Conservation (phyloP, 2,329 filamentous ascomycete species). For the Hypoxylon rubiginosum region DNA sequence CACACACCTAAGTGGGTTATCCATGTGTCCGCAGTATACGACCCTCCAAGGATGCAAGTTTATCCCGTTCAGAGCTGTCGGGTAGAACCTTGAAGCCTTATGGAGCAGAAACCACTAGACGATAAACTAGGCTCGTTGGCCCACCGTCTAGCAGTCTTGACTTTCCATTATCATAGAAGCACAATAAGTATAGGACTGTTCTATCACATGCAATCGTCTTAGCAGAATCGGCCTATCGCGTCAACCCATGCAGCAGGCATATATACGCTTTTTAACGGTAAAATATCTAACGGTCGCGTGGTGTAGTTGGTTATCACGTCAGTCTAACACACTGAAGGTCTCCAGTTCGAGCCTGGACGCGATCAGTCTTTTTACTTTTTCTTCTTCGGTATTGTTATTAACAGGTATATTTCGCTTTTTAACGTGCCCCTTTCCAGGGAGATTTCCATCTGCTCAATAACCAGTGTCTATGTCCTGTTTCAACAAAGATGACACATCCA, state of each 20-base stretch:
- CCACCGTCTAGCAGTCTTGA: too few relatives aligned
- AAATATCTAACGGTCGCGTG: slow-evolving; percentile 36
- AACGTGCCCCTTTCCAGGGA: not conserved
- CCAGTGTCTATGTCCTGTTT: not conserved
- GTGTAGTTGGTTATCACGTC: slow-evolving; percentile 63
- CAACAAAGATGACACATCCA: not conserved
- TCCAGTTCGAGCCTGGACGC: slow-evolving; percentile 52
- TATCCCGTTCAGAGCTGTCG: too few relatives aligned
- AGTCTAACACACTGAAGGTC: slow-evolving; percentile 61
- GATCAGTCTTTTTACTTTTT: slow-evolving; percentile 22
- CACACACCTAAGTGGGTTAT: too few relatives aligned
- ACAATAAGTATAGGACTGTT: too few relatives aligned
- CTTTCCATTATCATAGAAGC: too few relatives aligned
- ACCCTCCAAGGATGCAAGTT: too few relatives aligned
- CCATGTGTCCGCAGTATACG: too few relatives aligned
- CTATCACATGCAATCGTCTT: too few relatives aligned
- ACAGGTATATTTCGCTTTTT: not conserved
- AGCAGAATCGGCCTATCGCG: not conserved
- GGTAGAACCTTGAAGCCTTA: too few relatives aligned
- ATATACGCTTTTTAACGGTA: not conserved
- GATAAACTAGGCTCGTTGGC: too few relatives aligned
- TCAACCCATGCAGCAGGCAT: not conserved
- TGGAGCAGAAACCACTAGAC: too few relatives aligned
- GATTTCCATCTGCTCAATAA: too few relatives aligned
- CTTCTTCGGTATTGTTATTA: not conserved